A percentile compares a stretch with the other conserved stretches of the same genome.
Conservation (phyloP, 2,329 filamentous ascomycete genomes). For the Monosporascus sp. region DNA sequence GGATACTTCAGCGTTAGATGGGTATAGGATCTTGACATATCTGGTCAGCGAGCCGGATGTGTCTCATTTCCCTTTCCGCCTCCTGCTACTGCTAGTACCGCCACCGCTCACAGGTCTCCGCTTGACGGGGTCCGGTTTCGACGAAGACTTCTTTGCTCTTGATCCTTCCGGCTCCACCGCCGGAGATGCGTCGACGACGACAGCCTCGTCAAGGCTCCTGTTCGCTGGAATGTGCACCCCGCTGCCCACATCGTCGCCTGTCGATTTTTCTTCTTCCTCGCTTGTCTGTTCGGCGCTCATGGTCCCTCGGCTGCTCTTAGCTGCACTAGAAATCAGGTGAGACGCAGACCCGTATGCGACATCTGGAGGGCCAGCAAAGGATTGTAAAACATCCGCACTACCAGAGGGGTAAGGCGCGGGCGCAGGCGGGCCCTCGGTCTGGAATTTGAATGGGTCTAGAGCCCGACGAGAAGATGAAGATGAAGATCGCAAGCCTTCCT, state of each 20-base stretch:
- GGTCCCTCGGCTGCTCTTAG: slow-evolving; percentile 29
- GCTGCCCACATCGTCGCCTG: slow-evolving; percentile 21
- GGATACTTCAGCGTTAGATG: slow-evolving; percentile 14
- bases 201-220: slow-evolving; percentile 32
- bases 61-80: slow-evolving; percentile 27
- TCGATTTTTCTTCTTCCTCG: slow-evolving; percentile 27
- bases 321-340: slow-evolving; percentile 22
- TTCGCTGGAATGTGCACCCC: slow-evolving; percentile 20
- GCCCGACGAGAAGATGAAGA: slow-evolving; percentile 22
- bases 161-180: slow-evolving; percentile 24
- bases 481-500: slow-evolving; percentile 29
- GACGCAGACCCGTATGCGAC: slow-evolving; percentile 11
- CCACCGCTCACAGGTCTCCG: slow-evolving; percentile 31
- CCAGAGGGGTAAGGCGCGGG: slow-evolving; percentile 31
- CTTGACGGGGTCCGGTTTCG: slow-evolving; percentile 29
- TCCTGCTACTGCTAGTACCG: slow-evolving; percentile 13
- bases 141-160: slow-evolving; percentile 36
- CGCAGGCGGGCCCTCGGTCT: slow-evolving; percentile 36
- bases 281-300: slow-evolving; percentile 32
- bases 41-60: slow-evolving; percentile 3
- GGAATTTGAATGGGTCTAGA: slow-evolving; percentile 49
- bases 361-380: slow-evolving; percentile 30
- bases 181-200: slow-evolving; percentile 31
- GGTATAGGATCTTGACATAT: slow-evolving; percentile 8
- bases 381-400: slow-evolving; percentile 31